Conservation (phyloP, 2,329 filamentous ascomycete species). For the Parastagonospora avenae region DNA sequence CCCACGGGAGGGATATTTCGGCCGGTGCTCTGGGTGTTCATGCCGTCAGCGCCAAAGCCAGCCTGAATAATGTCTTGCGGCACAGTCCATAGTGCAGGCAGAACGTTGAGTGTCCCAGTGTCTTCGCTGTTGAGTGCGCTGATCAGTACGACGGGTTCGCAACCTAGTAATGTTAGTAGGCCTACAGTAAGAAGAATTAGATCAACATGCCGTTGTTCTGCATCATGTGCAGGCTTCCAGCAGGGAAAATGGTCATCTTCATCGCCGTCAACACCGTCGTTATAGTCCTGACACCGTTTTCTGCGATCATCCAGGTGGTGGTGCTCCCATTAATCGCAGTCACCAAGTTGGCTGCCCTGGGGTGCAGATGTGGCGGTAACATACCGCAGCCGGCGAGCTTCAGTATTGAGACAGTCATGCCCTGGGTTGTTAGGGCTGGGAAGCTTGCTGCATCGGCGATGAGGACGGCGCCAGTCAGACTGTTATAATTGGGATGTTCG, state of each 20-base stretch:
- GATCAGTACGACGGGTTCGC: slow-evolving; percentile 56
- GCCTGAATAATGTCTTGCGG: slow-evolving; percentile 51
- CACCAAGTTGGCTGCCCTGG: slow-evolving; percentile 57
- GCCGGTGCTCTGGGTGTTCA: slow-evolving; percentile 39
- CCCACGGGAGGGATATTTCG: slow-evolving; percentile 46
- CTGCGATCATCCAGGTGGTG: slow-evolving; percentile 58
- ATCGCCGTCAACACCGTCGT: slow-evolving; percentile 50
- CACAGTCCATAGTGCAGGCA: slow-evolving; percentile 50
- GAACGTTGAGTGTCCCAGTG: slow-evolving; percentile 56
- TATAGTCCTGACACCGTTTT: slow-evolving; percentile 56
- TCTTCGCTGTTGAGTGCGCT: slow-evolving; percentile 57
- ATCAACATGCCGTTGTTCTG: slow-evolving; percentile 52
- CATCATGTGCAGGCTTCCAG: slow-evolving; percentile 57
- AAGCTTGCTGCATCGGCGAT: slow-evolving; percentile 60
- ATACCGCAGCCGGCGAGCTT: slow-evolving; percentile 58
- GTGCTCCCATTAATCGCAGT: slow-evolving; percentile 56
- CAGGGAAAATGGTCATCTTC: slow-evolving; percentile 58
- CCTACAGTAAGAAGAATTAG: background rate
- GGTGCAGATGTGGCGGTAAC: slow-evolving; percentile 58
- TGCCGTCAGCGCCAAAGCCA: slow-evolving; percentile 47
- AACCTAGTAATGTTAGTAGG: slow-evolving; percentile 40
- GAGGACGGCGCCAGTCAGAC: slow-evolving; percentile 54
- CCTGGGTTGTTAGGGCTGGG: slow-evolving; percentile 54
- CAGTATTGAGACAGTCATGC: slow-evolving; percentile 55
- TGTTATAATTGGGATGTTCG: slow-evolving; percentile 51